Base-by-base conservation (phyloP, 805 yeast genomes). In the Hemisphaericaspora nanyangensis region DNA sequence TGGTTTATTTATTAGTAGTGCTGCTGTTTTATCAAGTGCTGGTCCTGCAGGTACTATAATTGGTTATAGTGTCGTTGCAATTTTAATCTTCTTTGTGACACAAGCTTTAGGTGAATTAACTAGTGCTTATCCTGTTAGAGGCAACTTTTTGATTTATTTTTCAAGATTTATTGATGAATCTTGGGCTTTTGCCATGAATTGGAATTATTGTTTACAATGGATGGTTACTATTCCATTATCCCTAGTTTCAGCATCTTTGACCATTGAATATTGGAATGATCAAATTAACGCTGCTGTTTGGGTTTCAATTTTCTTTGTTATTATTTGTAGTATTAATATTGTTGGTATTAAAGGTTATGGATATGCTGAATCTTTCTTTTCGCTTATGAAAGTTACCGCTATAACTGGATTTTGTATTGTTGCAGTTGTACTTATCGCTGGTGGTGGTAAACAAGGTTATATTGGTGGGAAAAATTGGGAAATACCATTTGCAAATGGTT, bases 191-290 rank as follows among this genome's bases (percentile, higher is more conserved):
- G 72, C 73, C 10, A 63, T 60, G 39, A 71, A 68, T 16, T 65
- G 70, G 68, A 68, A 68, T 53, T 68, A 68, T 43, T 68, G 70
- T 31, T 42, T 64, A 33, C 67, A 65, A 47, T 68, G 72, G 72
- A 63, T 65, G 11, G 56, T 68, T 12, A 70, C 68, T 17, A 50
- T 68, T 39, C 72, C 73, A 2, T 51, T 66, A 29, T 72, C 68
- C 44, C 53, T 68, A 33, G 72, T 67, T 34, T 70, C 72, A 1
- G 58, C 67, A 12, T 65, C 72, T n/a, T 50, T 68, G 39, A 60
- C 70, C 24, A 67, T 68, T 37, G 52, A 62, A 31, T 67, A 58
- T 44, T 68, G 73, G 73, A 54, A 62, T 5, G 55, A 61, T 7
- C 35, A 49, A 37, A 64, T 68, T 40, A 66, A 65, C 42, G 53